phyloP scores from a whole-genome alignment of 2,329 filamentous ascomycete genomes.

The Alternaria panax region DNA sequence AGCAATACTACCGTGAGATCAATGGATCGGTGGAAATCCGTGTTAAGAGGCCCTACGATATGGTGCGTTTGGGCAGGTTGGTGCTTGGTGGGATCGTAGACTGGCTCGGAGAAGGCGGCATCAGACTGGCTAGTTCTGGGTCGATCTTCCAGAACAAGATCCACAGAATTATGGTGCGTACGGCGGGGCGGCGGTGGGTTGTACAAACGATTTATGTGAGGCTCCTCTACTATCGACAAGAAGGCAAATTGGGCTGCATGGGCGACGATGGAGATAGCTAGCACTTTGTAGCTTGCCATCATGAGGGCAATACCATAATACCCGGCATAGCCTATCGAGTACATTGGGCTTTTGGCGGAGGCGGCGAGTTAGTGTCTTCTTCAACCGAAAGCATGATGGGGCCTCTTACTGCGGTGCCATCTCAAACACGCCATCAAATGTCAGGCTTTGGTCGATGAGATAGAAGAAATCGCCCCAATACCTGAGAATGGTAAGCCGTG shows the following conservation, averaged over 20 bases:
- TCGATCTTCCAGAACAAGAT: slow-evolving; percentile 50
- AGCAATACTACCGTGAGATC: slow-evolving; percentile 83
- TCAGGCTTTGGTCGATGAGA: slow-evolving; percentile 95
- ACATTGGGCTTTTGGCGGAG: slow-evolving; percentile 21
- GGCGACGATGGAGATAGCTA: slow-evolving; percentile 95
- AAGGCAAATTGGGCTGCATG: slow-evolving; percentile 96
- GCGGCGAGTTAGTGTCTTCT: slow-evolving; percentile 11
- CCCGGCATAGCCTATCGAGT: slow-evolving; percentile 77
- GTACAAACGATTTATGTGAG: slow-evolving; percentile 98
- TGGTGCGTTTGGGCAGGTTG: slow-evolving; percentile 78
- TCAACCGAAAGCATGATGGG: not conserved
- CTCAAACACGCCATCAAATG: slow-evolving; percentile 98
- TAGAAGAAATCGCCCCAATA: slow-evolving; percentile 99
- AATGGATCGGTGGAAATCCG: slow-evolving; percentile 87
- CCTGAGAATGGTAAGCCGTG: not conserved
- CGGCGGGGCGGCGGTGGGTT: slow-evolving; percentile 83
- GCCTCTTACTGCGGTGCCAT: slow-evolving; percentile 75
- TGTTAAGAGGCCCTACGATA: slow-evolving; percentile 80
- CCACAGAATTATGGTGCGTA: slow-evolving; percentile 58
- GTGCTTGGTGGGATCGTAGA: slow-evolving; percentile 53
- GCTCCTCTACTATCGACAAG: slow-evolving; percentile 89
- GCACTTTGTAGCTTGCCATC: slow-evolving; percentile 95
- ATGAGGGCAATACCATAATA: slow-evolving; percentile 99
- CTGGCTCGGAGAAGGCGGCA: slow-evolving; percentile 47
- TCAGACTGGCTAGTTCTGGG: slow-evolving; percentile 48